Percentiles rank a stretch among this genome's conserved stretches.
Conservation (phyloP, 805 yeast genomes). For the Schwanniomyces vanrijiae region DNA sequence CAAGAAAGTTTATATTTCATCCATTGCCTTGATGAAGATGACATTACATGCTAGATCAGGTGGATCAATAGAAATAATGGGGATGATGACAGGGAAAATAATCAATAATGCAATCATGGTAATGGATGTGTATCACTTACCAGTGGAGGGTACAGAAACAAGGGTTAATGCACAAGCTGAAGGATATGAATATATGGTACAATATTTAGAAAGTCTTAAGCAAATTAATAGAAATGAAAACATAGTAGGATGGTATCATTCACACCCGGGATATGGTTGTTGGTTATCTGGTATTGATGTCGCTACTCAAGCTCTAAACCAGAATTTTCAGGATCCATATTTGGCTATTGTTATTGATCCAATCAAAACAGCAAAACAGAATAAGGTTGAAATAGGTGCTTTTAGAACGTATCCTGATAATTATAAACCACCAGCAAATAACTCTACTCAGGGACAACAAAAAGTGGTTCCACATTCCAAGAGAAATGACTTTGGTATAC, state of each 20-base stretch:
- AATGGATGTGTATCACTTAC: slow-evolving; percentile 80
- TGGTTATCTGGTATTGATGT: slow-evolving; percentile 95
- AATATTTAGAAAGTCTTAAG: slow-evolving; percentile 61
- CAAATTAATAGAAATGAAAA: slow-evolving; percentile 51
- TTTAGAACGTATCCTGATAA: slow-evolving; percentile 66
- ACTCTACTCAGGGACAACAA: neutral
- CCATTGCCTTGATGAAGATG: slow-evolving; percentile 75
- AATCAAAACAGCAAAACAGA: slow-evolving; percentile 58
- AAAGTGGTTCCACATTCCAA: slow-evolving; percentile 43
- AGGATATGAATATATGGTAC: slow-evolving; percentile 94
- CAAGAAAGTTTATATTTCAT: slow-evolving; percentile 60
- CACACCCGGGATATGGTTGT: slow-evolving; percentile 97
- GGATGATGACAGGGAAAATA: slow-evolving; percentile 83
- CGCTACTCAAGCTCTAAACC: slow-evolving; percentile 82
- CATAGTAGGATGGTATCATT: slow-evolving; percentile 96
- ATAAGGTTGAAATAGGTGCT: slow-evolving; percentile 82
- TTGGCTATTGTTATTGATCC: slow-evolving; percentile 90
- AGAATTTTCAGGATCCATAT: slow-evolving; percentile 88
- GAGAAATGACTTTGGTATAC: slow-evolving; percentile 66
- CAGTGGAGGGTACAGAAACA: slow-evolving; percentile 95
- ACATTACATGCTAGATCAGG: slow-evolving; percentile 78
- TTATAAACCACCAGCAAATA: slow-evolving; percentile 2
- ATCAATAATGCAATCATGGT: slow-evolving; percentile 58
- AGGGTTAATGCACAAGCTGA: slow-evolving; percentile 93
- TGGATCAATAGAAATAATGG: slow-evolving; percentile 91